Evolutionary conservation across 257 asterid species (phyloP).

Genomic region (Petunia secreta): DNA sequence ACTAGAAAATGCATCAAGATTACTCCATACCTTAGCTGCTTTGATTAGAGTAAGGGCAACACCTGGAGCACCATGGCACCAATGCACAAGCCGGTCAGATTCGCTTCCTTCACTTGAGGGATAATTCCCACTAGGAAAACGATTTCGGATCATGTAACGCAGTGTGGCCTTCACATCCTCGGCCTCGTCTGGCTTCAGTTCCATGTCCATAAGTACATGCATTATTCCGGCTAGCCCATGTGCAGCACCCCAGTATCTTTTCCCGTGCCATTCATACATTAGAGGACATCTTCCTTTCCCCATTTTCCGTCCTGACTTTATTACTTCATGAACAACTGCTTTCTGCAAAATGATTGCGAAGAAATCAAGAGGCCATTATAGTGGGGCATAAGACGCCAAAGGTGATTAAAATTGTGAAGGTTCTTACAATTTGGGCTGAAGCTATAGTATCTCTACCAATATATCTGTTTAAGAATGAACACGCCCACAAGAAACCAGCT

Average conservation of each 20-base stretch:
- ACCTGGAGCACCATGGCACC: slow-evolving; percentile 96
- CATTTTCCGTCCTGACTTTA: slow-evolving; percentile 59
- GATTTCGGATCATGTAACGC: slow-evolving; percentile 62
- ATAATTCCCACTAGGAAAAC: slow-evolving; percentile 79
- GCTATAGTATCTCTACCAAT: slow-evolving; percentile 59
- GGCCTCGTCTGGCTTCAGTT: slow-evolving; percentile 66
- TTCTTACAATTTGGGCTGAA: slow-evolving; percentile 55
- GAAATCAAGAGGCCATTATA: slow-evolving; percentile 17
- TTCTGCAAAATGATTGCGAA: slow-evolving; percentile 41
- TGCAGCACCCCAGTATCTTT: slow-evolving; percentile 87
- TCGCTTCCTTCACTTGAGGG: slow-evolving; percentile 80
- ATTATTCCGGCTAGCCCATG: slow-evolving; percentile 86
- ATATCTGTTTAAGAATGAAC: slow-evolving; percentile 66
- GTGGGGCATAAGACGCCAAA: slow-evolving; percentile 28
- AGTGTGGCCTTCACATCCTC: slow-evolving; percentile 73
- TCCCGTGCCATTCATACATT: slow-evolving; percentile 87
- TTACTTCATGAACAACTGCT: slow-evolving; percentile 56
- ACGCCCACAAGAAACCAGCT: slow-evolving; percentile 87
- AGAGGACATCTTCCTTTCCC: slow-evolving; percentile 61
- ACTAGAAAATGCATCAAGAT: background rate
- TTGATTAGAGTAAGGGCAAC: slow-evolving; percentile 72
- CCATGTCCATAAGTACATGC: slow-evolving; percentile 72
- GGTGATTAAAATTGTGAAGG: background rate
- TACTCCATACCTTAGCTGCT: slow-evolving; percentile 65
- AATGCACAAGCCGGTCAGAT: slow-evolving; percentile 74